Conservation (phyloP, 352 stramenopile species). For the Globisporangium spinosum region DNA sequence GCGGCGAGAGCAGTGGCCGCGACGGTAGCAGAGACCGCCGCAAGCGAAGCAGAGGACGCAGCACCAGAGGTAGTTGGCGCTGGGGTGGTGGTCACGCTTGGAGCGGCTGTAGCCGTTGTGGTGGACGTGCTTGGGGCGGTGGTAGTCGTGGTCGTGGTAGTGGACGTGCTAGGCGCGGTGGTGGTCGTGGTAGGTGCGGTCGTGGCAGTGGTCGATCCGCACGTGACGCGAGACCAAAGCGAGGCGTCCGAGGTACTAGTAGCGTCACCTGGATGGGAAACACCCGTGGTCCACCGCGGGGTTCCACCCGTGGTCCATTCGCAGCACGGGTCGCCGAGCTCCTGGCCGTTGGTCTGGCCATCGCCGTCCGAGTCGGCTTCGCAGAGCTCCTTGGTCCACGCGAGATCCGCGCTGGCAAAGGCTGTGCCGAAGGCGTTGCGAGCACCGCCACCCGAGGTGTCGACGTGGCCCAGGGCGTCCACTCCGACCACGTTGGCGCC, state of each 20-base stretch:
- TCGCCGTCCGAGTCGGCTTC: slow-evolving; percentile 38
- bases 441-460: slow-evolving; percentile 26
- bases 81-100: neutral
- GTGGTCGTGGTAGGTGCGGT: too few species aligned
- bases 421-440: slow-evolving; percentile 31
- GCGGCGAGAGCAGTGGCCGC: too few species aligned
- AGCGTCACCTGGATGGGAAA: too few species aligned
- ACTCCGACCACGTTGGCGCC: slow-evolving; percentile 23
- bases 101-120: neutral
- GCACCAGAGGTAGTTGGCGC: neutral
- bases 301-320: too few species aligned
- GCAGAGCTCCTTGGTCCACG: slow-evolving; percentile 39
- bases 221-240: too few species aligned
- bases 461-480: slow-evolving; percentile 30
- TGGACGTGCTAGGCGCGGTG: neutral
- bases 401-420: slow-evolving; percentile 17
- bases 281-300: too few species aligned
- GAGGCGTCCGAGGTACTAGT: too few species aligned
- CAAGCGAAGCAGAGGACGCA: too few species aligned
- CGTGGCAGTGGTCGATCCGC: too few species aligned
- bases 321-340: slow-evolving; percentile 54
- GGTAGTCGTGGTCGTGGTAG: too few species aligned
- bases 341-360: slow-evolving; percentile 48
- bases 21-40: too few species aligned
- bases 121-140: neutral